Base-by-base conservation (phyloP, 163 green algal species). In the Prototheca stagnorum region DNA sequence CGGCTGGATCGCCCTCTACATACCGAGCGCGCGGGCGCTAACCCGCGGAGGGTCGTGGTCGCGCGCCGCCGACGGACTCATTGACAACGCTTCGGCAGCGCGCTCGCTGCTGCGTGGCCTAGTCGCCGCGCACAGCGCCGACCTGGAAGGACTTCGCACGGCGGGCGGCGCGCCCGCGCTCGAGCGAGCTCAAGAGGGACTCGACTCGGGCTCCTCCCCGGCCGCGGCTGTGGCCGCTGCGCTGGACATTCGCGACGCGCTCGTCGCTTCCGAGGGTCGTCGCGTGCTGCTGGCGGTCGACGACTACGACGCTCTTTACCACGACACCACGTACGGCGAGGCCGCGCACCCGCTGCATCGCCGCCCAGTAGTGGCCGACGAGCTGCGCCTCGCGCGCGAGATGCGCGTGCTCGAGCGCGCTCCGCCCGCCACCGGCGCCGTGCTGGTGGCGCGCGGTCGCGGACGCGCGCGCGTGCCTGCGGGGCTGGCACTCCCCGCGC, bases 221-320 rank as follows among this genome's bases (percentile, higher is more conserved):
- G 1, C 16, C 22, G 21, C 16, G 12, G 22, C 22, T 8, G 35
- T 45, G 22, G 21, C 21, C 5, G 47, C 47, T 11, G 47, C 47
- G 15, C 16, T 53, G 25, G 23, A 24, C 19, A 5, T 53, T 15
- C 36, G 26, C 35, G 11, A 44, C 3, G 61, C 67, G 55, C 47
- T 80, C 16, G 22, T 29, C 1, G 41, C 39, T 3, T 20, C 27
- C 25, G 22, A 39, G 17, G 46, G 57, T 28, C 35, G 53, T 4
- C 70, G 35, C 2, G 61, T 77, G 21, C 44, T 83, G 46, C 40
- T 87, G 15, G 74, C 73, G 1, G 42, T 87, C 17, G 78, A 88
- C 55, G 71, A 77, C 53, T 87, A 88, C 61, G 78, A 83, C 44
- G 59, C 47, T 5, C 67, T 88, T 21, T 77, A 82, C 60, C 54